Evolutionary conservation across 495 filamentous ascomycete genomes (phyloP).

Genomic region (Aspergillus baeticus): DNA sequence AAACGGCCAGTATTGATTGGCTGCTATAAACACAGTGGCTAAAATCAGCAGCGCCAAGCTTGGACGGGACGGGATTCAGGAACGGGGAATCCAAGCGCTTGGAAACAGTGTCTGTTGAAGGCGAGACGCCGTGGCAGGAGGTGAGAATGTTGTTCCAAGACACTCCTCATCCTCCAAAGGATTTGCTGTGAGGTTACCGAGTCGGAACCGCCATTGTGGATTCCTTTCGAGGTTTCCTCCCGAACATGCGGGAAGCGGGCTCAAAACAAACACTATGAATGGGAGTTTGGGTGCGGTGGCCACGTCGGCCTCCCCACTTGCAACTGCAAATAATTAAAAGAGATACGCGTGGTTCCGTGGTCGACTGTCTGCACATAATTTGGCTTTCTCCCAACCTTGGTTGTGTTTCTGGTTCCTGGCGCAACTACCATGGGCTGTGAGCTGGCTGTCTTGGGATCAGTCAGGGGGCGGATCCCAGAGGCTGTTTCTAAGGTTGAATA

Average conservation of each 20-base stretch:
- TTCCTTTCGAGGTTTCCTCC: not conserved
- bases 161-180: not conserved
- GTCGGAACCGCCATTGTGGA: not conserved
- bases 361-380: conserved; percentile 1
- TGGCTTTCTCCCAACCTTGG: not conserved
- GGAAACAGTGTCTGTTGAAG: not conserved
- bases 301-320: conserved; percentile 11
- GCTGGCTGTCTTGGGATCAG: not conserved
- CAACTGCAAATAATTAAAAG: conserved; percentile 9
- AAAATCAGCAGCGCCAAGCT: conserved; percentile 1
- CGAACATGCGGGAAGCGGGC: conserved; percentile 7
- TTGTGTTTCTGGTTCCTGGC: not conserved
- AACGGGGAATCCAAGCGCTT: not conserved
- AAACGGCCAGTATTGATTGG: not conserved
- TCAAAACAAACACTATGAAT: conserved; percentile 7
- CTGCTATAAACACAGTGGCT: not conserved
- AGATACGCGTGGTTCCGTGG: conserved; percentile 5
- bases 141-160: not conserved
- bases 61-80: not conserved
- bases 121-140: conserved; percentile 1
- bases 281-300: not conserved
- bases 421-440: not conserved
- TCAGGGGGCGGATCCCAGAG: no score
- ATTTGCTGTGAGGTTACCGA: not conserved
- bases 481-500: no score